Base-by-base conservation (phyloP, 2,329 filamentous ascomycete genomes). In the Golovinomyces cichoracearum region DNA sequence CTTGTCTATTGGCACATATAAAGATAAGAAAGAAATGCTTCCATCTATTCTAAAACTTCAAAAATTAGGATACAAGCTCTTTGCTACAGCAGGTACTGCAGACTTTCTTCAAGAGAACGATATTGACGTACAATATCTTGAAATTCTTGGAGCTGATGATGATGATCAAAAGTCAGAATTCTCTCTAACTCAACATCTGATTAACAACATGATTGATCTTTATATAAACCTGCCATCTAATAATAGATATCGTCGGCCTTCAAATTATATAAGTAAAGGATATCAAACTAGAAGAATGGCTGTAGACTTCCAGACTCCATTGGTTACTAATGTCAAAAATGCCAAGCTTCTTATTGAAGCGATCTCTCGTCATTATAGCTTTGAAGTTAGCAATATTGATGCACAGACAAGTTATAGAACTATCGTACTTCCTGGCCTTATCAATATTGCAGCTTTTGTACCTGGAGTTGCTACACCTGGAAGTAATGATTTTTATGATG, bases 151-250 rank as follows among this genome's bases (percentile, higher is more conserved):
- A 48, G 76, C 79, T 50, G 72, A 80, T 53, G 76, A 85, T 53
- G 80, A 85, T 56, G 79, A 85, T 53, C 83, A 93, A 63, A 86
- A 88, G 64, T 83, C 85, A 0, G 90, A 98, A 66, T 98, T 93
- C 68, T 98, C 90, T 7, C 73, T 98, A 53, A 94, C 85, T 1
- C 85, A 95, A 66, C 88, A 94, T 68, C 68, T 98, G 65, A 82
- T 88, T 50, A 95, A 93, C 68, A 95, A 95, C 67, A 78, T 90
- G 64, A 98, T 98, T 58, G 88, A 95, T 63, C 68, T 98, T 52
- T 98, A 98, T 69, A 94, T 98, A 76, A 98, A 98, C 65, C 66
- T 98, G 65, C 90, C 90, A n/a, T 95, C 90, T 12, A 93, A 76
- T 74, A 98, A 98, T 70, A 83, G 86, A 64, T 98, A 92, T 72